A percentile compares a stretch with the other conserved stretches of the same genome.
Conservation (phyloP, 441 rosid genomes). For the Euphorbia celastroides region DNA sequence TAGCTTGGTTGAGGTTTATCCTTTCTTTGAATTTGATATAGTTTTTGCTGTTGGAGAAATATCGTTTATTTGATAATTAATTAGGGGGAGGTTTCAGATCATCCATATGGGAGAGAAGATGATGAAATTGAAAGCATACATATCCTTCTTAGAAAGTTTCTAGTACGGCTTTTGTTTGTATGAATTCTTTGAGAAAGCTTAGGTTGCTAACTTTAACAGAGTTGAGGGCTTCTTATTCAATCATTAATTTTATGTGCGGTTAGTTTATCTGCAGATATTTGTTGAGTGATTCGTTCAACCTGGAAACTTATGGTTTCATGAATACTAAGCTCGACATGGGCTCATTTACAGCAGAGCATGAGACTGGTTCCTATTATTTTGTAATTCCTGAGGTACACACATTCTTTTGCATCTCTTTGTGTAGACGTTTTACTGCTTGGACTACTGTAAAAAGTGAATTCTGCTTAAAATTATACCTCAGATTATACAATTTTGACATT, state of each 20-base stretch:
- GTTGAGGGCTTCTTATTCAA: neutral
- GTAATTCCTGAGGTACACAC: constrained; percentile 74
- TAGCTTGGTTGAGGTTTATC: neutral
- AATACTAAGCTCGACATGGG: constrained; percentile 41
- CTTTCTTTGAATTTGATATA: neutral
- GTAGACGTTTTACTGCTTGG: neutral
- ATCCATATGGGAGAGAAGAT: neutral
- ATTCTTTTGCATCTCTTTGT: constrained; percentile 9
- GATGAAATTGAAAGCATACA: neutral
- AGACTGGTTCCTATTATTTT: constrained; percentile 65
- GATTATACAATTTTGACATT: neutral
- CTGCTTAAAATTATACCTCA: neutral
- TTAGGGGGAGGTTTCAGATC: neutral
- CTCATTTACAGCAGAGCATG: constrained; percentile 45
- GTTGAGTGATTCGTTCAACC: constrained; percentile 50
- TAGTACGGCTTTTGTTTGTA: neutral
- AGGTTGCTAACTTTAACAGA: neutral
- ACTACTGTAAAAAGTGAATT: neutral
- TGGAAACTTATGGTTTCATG: constrained; percentile 72
- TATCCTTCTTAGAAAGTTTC: no score
- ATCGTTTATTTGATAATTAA: neutral
- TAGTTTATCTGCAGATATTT: constrained; percentile 66
- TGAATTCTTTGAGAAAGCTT: neutral
- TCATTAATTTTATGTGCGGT: constrained; percentile 19
- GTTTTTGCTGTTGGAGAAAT: neutral